Conservation (phyloP, 2,329 filamentous ascomycete species). For the Emergomyces pasteurianus region DNA sequence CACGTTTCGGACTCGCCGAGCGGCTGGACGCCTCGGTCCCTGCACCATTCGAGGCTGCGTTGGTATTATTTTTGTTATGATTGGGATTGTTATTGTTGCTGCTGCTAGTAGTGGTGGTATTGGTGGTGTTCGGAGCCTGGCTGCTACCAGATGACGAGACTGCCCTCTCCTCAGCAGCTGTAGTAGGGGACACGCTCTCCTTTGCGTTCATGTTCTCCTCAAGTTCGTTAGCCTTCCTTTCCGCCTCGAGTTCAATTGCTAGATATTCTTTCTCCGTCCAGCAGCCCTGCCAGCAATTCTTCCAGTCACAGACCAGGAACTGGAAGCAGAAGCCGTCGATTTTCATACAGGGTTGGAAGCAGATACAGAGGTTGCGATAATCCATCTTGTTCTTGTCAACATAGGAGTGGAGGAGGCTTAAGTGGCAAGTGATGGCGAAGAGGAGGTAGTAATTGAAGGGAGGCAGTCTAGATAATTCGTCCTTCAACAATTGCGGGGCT, state of each 20-base stretch:
- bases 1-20: slow-evolving; percentile 20
- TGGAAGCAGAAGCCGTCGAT: slow-evolving; percentile 93
- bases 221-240: slow-evolving; percentile 21
- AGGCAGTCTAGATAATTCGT: slow-evolving; percentile 85
- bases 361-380: slow-evolving; percentile 88
- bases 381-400: slow-evolving; percentile 98
- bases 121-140: slow-evolving; percentile 27
- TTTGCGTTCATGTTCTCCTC: slow-evolving; percentile 17
- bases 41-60: slow-evolving; percentile 9
- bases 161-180: slow-evolving; percentile 39
- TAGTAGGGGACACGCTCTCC: slow-evolving; percentile 10
- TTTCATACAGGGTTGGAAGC: slow-evolving; percentile 94
- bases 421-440: slow-evolving; percentile 92
- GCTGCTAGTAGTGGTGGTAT: slow-evolving; percentile 9
- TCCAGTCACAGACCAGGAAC: slow-evolving; percentile 89
- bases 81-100: not conserved
- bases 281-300: slow-evolving; percentile 93
- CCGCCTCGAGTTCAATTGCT: slow-evolving; percentile 39
- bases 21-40: slow-evolving; percentile 13
- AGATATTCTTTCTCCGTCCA: slow-evolving; percentile 75
- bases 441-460: slow-evolving; percentile 97
- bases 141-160: slow-evolving; percentile 55
- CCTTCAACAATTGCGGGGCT: slow-evolving; percentile 74
- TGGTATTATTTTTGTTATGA: slow-evolving; percentile 10
- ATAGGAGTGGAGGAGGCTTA: slow-evolving; percentile 81